Evolutionary conservation across 1,284 basidiomycete species (phyloP), one percentile per base, ranked within the genome.

Genomic region (Rhizoctonia solani): DNA sequence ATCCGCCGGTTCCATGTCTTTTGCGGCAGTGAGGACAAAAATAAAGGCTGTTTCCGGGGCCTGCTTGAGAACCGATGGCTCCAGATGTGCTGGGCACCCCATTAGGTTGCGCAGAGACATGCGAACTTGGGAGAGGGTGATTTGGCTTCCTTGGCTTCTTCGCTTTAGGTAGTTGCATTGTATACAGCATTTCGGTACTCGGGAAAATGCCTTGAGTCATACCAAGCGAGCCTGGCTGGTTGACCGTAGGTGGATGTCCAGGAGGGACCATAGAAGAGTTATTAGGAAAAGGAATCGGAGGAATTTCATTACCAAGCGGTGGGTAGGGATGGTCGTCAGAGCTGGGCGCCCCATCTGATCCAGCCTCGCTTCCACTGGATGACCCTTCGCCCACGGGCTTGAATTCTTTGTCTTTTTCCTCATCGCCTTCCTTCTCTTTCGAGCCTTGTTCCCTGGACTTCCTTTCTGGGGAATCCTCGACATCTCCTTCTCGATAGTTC

Each of bases 391-490:
- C 61, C 4, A 11, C 34, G 3, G 61, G 61, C 14, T 41, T 32
- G 39, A 65, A 65, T 23, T 63, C 59, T 9, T 54, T 32, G 19
- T 65, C 61, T 19, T 37, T 41, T n/a, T 21, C 41, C 14, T 44
- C 19, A 16, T 44, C 41, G 19, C 34, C 52, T n/a, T 21, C 41
- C 14, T 44, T 16, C 6, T 44, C 41, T 23, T 54, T 65, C 9
- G 61, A 29, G 2, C 16, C 58, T 37, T 34, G 5, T 2, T 13
- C 23, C 25, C 37, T 65, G 6, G 61, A 25, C 50, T 27, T 50
- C 39, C 44, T 65, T 32, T 65, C 50, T 9, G 61, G 61, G 29
- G 61, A 65, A 5, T 37, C 61, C n/a, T 65, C 61, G 16, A 65
- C 44, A 42, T 65, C 61, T 5, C 25, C n/a, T 25, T 65, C 61